Conservation (phyloP, 2,329 filamentous ascomycete genomes). For the Verticillium albo-atrum region DNA sequence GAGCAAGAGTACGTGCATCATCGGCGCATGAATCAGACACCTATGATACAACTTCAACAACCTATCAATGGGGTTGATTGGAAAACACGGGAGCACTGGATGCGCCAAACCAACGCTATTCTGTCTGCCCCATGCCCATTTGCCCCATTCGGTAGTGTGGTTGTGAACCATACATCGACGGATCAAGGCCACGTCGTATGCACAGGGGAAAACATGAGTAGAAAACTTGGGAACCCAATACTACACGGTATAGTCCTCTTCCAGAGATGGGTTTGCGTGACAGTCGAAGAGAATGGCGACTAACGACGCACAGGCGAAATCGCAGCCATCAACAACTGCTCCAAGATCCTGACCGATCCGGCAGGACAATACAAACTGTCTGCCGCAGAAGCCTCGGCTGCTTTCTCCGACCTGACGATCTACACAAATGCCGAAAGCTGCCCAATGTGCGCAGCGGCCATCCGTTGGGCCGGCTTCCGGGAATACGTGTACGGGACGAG, state of each 20-base stretch:
- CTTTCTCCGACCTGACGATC: constrained; percentile 41
- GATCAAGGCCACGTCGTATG: constrained; percentile 42
- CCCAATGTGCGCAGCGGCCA: constrained; percentile 53
- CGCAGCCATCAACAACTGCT: constrained; percentile 50
- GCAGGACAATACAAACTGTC: constrained; percentile 38
- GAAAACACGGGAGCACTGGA: constrained; percentile 43
- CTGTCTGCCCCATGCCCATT: constrained; percentile 47
- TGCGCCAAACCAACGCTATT: constrained; percentile 43
- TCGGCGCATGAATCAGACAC: not conserved
- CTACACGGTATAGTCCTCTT: constrained; percentile 36
- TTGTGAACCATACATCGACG: constrained; percentile 48
- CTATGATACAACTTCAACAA: not conserved
- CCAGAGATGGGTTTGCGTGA: not conserved
- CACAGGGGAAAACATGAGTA: constrained; percentile 42
- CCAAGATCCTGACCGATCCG: constrained; percentile 39
- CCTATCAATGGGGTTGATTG: constrained; percentile 16
- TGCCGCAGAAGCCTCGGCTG: constrained; percentile 32
- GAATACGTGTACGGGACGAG: constrained; percentile 52
- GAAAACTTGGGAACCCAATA: constrained; percentile 42
- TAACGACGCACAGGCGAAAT: constrained; percentile 39
- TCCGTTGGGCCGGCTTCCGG: constrained; percentile 50
- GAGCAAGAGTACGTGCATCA: not conserved
- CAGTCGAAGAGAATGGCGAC: not conserved
- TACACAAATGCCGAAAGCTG: constrained; percentile 56
- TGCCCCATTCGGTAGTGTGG: constrained; percentile 46